Percentiles rank a stretch among this genome's conserved stretches.
Conservation (phyloP, 2,329 filamentous ascomycete species). For the Aspergillus luchuensis region DNA sequence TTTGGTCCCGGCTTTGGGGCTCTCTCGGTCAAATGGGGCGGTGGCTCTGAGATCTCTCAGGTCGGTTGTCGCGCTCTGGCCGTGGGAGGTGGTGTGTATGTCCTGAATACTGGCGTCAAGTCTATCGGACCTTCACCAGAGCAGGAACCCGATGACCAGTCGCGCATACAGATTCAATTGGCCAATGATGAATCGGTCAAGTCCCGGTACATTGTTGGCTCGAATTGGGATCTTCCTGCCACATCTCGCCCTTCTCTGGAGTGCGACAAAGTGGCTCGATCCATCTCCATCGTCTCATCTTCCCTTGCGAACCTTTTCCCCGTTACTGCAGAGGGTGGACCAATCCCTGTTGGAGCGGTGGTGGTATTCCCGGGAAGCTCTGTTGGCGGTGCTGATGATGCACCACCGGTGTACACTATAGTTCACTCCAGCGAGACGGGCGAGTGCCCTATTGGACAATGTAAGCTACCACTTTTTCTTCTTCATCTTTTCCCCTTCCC, state of each 20-base stretch:
- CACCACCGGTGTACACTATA: constrained; percentile 60
- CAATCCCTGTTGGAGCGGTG: constrained; percentile 68
- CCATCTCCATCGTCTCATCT: constrained; percentile 70
- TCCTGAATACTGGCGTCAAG: constrained; percentile 71
- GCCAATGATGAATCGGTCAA: constrained; percentile 41
- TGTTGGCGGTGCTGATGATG: constrained; percentile 32
- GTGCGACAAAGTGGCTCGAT: constrained; percentile 54
- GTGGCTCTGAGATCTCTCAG: constrained; percentile 83
- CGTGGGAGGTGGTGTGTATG: constrained; percentile 88
- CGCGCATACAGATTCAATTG: constrained; percentile 33
- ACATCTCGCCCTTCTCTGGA: constrained; percentile 24
- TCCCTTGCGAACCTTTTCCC: constrained; percentile 69
- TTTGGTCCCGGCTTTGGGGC: constrained; percentile 89
- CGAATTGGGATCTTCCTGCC: constrained; percentile 39
- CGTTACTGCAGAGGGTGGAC: constrained; percentile 70
- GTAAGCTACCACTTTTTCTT: constrained; percentile 63
- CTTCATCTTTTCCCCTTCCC: constrained; percentile 8
- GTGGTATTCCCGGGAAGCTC: constrained; percentile 42
- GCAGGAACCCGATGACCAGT: constrained; percentile 18
- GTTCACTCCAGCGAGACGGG: constrained; percentile 88
- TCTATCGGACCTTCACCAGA: constrained; percentile 24
- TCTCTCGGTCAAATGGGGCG: constrained; percentile 90
- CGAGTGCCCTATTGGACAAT: constrained; percentile 84
- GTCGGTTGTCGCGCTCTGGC: constrained; percentile 87
- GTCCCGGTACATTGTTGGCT: constrained; percentile 41